A percentile compares a stretch with the other conserved stretches of the same genome.
phyloP scores from a whole-genome alignment of 2,329 filamentous ascomycete species.

The Dendryphion nanum region DNA sequence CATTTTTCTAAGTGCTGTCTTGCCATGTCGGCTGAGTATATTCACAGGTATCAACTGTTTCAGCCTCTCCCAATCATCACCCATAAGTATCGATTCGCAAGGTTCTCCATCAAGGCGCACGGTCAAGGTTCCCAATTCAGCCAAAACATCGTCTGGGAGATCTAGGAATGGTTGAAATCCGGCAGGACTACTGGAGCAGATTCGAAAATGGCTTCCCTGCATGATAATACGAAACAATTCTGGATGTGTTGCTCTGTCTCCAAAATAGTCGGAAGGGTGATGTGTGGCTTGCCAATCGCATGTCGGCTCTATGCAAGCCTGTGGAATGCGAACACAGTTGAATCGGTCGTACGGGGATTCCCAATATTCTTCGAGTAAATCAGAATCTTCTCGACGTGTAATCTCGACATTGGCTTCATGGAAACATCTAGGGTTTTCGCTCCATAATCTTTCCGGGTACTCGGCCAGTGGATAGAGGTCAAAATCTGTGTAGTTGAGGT shows the following conservation, averaged over 20 bases:
- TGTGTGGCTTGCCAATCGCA: not conserved
- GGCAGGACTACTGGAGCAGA: conserved; percentile 3
- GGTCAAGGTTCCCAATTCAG: conserved; percentile 2
- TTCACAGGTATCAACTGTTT: conserved; percentile 3
- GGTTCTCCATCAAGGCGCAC: conserved; percentile 8
- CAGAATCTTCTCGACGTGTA: conserved; percentile 6
- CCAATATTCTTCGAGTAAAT: conserved; percentile 5
- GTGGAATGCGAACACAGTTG: not conserved
- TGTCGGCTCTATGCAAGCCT: not conserved
- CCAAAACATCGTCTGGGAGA: not conserved
- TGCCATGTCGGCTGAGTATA: conserved; percentile 4
- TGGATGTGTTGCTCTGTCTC: not conserved
- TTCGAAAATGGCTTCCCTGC: conserved; percentile 1
- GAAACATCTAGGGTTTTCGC: too few relatives aligned
- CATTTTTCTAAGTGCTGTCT: conserved; percentile 3
- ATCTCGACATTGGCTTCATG: too few relatives aligned
- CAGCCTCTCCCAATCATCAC: conserved; percentile 2
- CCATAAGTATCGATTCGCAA: not conserved
- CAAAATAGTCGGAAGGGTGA: not conserved
- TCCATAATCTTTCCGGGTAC: too few relatives aligned
- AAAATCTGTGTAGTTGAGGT: too few relatives aligned
- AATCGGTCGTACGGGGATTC: not conserved
- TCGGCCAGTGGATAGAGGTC: too few relatives aligned
- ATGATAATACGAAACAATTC: too few relatives aligned
- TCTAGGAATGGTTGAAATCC: conserved; percentile 5